These are phyloP conservation scores for Beauveria scarabaeidicola DNA, from an alignment of 2,329 filamentous ascomycete genomes.

Conservation along the genomic window DNA sequence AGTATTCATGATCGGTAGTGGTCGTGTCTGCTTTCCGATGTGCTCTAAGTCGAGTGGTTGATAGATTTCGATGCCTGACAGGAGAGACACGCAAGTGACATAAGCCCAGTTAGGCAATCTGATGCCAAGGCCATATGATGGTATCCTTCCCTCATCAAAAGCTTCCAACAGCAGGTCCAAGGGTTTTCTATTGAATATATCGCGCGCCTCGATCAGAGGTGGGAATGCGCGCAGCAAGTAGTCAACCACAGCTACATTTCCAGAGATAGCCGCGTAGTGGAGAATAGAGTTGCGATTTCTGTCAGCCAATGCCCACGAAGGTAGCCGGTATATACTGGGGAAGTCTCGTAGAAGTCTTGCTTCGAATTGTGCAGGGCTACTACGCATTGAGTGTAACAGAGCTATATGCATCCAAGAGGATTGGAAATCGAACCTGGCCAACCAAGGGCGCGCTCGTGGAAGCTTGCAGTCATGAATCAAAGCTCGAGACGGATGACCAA, in stretches of 20 bases:
- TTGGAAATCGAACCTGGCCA: no score
- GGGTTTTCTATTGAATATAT: not conserved
- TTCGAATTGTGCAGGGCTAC: no score
- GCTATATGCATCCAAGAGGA: no score
- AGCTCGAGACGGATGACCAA: not conserved
- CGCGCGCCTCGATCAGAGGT: not conserved
- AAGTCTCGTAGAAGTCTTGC: no score
- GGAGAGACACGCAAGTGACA: not conserved
- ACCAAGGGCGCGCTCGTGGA: not conserved
- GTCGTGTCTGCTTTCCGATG: not conserved
- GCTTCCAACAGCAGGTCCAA: not conserved
- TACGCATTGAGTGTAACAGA: no score
- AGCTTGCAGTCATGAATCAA: not conserved
- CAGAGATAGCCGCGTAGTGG: not conserved
- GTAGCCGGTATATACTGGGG: not conserved
- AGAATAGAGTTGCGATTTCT: not conserved
- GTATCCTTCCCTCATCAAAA: not conserved
- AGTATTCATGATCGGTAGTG: not conserved
- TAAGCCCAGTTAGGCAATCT: not conserved
- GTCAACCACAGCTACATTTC: no score
- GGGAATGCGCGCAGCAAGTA: not conserved
- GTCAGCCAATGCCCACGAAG: not conserved
- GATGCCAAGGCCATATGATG: not conserved
- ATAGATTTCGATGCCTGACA: not conserved
- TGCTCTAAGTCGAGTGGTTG: not conserved